Evolutionary conservation across 441 rosid species (phyloP), one percentile per base, ranked within the genome.

Genomic region (Geranium incanum): DNA sequence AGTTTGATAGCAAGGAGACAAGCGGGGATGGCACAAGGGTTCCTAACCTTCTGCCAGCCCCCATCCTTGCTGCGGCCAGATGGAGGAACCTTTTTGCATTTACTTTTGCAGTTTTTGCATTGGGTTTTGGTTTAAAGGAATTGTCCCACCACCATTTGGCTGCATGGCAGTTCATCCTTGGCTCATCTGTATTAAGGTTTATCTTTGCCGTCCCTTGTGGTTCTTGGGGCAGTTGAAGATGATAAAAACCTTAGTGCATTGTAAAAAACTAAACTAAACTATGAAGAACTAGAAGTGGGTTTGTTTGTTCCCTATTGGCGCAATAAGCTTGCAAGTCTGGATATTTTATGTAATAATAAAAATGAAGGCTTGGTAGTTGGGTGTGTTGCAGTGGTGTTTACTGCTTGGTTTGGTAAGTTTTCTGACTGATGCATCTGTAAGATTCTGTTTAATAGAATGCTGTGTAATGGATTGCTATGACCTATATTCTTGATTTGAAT

Each of bases 101-200:
- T 55, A 23, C 72, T 45, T 28, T 67, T 13, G 8, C 45, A 16
- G 69, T 39, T 66, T 36, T 50, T 67, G 70, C 37, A 37, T 16
- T 55, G 5, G 5, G 72, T 62, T 73, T 78, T 81, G 52, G 76
- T 79, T 67, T 28, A 52, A 74, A 55, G 67, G 84, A 80, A 62
- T 76, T 11, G 70, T 71, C 77, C 76, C 67, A 68, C 68, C 37
- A 18, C 78, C 72, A 68, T 76, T 82, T 76, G 92, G 86, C 84
- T 85, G 88, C 68, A 66, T 84, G 98, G 98, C 98, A 91, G 91
- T 63, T 89, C 98, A 89, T 91, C 87, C 94, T 93, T 93, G 98
- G 97, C 98, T 91, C 87, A 78, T 21, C 28, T 36, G 68, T 73
- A 23, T 72, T 66, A 64, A 77, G 85, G 86, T 67, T 68, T 43